Evolutionary conservation across 1,284 basidiomycete species (phyloP), one percentile per base, ranked within the genome.

Genomic region (Cutaneotrichosporon cyanovorans): DNA sequence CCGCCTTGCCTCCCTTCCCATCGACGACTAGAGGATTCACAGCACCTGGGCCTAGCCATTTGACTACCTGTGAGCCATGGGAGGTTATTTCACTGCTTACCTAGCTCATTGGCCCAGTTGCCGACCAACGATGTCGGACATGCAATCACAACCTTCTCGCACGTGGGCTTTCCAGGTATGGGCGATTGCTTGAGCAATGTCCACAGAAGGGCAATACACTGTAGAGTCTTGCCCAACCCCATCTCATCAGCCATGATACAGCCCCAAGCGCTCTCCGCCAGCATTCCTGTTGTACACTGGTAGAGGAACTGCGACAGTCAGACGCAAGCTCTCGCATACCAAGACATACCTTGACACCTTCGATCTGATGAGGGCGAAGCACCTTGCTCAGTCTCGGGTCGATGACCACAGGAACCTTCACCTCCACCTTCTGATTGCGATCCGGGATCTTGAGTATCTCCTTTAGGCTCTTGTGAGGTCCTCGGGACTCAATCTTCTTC

Each of bases 181-280:
- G 95, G 91, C 0, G 93, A 97, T 65, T 99, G 95, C 69, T 92
- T 96, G 51, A 97, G 74, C n/a, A 98, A 72, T 0, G 93, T 97
- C 89, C 91, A 98, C 59, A 99, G 74, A 20, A 99, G 79, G 1
- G 93, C 79, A 53, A 99, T 98, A 64, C 95, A 98, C 67, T 99
- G 93, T 7, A 98, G 76, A 5, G 92, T 96, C 73, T 93, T 93
- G 21, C 76, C 75, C 66, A 93, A 80, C 64, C 95, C 93, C 93
- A 98, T 98, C 72, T 96, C 93, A 66, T 98, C 93, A 0, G 95
- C 93, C 86, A 98, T 92, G 65, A 98, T 98, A 62, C 90, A 96
- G 0, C 93, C 93, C 61, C 90, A 90, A 47, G 93, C 90, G 57
- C 89, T 87, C 42, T 90, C 82, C 21, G 85, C 86, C 41, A 92